Percentiles rank a stretch among this genome's conserved stretches.
phyloP scores from a whole-genome alignment of 2,329 filamentous ascomycete species.

The Xylariaceae sp. region DNA sequence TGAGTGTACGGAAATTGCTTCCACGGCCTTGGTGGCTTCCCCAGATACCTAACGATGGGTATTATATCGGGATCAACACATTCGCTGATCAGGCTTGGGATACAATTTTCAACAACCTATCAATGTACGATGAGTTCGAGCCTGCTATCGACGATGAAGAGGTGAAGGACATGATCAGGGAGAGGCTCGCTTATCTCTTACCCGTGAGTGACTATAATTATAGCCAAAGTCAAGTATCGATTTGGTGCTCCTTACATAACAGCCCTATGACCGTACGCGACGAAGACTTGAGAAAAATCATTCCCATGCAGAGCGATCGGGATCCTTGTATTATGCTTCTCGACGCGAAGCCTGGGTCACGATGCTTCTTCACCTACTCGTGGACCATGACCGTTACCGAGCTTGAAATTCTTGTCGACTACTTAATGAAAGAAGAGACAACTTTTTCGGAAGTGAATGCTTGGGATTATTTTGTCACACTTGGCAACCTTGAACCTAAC shows the following conservation, averaged over 20 bases:
- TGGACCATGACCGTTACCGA: slow-evolving; percentile 1
- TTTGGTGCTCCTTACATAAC: not conserved
- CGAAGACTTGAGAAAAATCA: slow-evolving; percentile 1
- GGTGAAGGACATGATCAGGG: not conserved
- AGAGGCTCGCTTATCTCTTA: slow-evolving; percentile 10
- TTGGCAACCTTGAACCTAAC: not conserved
- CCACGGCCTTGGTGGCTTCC: not conserved
- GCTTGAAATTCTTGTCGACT: not conserved
- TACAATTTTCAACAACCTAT: slow-evolving; percentile 7
- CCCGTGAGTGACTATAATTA: not conserved
- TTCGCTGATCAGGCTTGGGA: not conserved
- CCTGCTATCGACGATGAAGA: not conserved
- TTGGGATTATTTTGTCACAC: not conserved
- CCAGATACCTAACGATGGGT: not conserved
- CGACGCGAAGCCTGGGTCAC: not conserved
- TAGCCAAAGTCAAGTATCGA: not conserved
- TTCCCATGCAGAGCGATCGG: not conserved
- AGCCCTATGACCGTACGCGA: not conserved
- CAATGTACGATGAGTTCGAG: not conserved
- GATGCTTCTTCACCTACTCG: slow-evolving; percentile 7
- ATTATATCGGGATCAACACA: not conserved
- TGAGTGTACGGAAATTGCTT: not conserved
- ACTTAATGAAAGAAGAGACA: slow-evolving; percentile 3
- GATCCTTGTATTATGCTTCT: not conserved
- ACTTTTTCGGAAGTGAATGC: not conserved